Base-by-base conservation (phyloP, 2,329 filamentous ascomycete genomes). In the Botrytis tulipae region DNA sequence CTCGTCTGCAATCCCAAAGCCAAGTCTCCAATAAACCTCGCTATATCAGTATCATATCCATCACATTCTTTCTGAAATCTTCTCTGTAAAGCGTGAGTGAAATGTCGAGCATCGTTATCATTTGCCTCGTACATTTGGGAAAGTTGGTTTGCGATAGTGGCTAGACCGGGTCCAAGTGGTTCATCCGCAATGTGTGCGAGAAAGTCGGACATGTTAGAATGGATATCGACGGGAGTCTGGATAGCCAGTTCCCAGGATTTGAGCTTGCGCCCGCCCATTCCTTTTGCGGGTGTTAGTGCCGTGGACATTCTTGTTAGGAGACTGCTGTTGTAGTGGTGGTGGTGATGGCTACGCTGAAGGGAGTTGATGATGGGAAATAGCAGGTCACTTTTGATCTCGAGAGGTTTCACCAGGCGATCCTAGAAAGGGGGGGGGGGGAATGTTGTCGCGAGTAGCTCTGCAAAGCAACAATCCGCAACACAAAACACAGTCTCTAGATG, bases 51-150 rank as follows among this genome's bases (percentile, higher is more conserved):
- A 5, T 68, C 66, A 29, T 68, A 42, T 22, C n/a, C 37, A 32
- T 68, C 66, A 12, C 48, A 42, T 42, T 57, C 66, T 51, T 57
- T 42, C 48, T 68, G 66, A 14, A 57, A 57, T 12, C 9, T 68
- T 6, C 8, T 68, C 25, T 68, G 66, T 40, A 57, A 22, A 16
- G 0, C 8, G n/a, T 68, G 66, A 3, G 66, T 68, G 6, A 57
- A 68, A 7, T 57, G 48, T 4, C 66, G 66, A 42, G 66, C 37
- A 3, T 68, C 37, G 0, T 42, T 42, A 7, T 68, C 66, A 20
- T 68, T 68, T 10, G 18, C 35, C n/a, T 57, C 35, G 10, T 68
- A 68, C 35, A 68, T 32, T 18, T 32, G 9, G 10, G 9, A 9
- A 5, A 68, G 35, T n/a, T 68, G 35, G 5, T 57, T 25, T 9